Base-by-base conservation (phyloP, 345 rosid species). In the Heritiera fomes region DNA sequence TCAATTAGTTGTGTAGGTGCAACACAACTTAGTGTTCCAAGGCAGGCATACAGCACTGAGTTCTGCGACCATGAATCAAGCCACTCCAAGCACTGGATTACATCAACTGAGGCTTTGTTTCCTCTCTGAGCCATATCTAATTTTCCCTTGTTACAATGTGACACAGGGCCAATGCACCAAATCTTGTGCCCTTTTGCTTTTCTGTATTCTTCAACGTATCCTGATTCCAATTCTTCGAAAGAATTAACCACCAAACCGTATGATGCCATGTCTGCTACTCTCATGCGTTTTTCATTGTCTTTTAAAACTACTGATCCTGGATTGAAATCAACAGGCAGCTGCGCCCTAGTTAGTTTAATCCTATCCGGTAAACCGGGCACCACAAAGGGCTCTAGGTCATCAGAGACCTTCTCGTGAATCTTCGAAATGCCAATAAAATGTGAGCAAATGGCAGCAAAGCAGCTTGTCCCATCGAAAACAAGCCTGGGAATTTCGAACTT, bases 81-180 rank as follows among this genome's bases (percentile, higher is more conserved):
- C 71, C 78, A 75, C 1, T 10, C 5, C 11, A 8, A n/a, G 30
- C 55, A 62, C 4, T 49, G 71, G 58, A 3, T 4, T 28, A 40
- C 73, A 71, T 83, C 84, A 6, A 78, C 69, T 6, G 83, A 71
- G 10, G 79, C 20, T 15, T 65, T 70, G 34, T 77, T 77, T n/a
- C 85, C 87, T 62, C 85, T 72, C 15, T 77, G 46, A 50, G 81
- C 77, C 76, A 49, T 78, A 18, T 87, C 88, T 56, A 46, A 23
- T 5, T 8, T 12, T 4, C 71, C 75, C 56, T 62, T 77, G 72
- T 81, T 82, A 71, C 80, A 78, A 3, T 76, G 50, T 1, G 86
- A 84, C 14, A 80, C 87, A 5, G 87, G 89, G 1, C 89, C 86
- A 6, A 86, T 59, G 23, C 87, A 86, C 89, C 88, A 88, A 7